Percentiles rank a stretch among this genome's conserved stretches.
Conservation (phyloP, 495 filamentous ascomycete genomes). For the Acidomyces sp. region DNA sequence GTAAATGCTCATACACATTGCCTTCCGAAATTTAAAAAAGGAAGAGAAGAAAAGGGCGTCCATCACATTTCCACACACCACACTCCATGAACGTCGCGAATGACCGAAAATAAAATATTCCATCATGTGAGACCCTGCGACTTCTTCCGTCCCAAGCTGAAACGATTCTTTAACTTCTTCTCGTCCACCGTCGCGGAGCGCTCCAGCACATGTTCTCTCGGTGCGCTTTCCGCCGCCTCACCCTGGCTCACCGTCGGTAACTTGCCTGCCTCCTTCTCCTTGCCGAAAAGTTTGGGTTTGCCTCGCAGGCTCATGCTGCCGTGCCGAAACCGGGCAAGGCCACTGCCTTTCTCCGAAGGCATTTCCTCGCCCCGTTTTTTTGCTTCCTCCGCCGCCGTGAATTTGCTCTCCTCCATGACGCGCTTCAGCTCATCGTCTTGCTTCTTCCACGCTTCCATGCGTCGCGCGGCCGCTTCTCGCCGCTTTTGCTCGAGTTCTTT, state of each 20-base stretch:
- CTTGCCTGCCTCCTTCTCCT: conserved; percentile 22
- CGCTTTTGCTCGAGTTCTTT: conserved; percentile 51
- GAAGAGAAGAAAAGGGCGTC: no score
- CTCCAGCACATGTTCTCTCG: no score
- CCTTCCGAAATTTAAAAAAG: no score
- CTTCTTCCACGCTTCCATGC: conserved; percentile 38
- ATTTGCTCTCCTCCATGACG: conserved; percentile 45
- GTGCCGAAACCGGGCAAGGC: conserved; percentile 41
- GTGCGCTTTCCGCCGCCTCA: neutral
- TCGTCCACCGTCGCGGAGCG: conserved; percentile 10
- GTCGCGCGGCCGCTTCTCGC: conserved; percentile 44
- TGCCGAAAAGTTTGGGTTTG: conserved; percentile 34
- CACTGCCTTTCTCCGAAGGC: conserved; percentile 18
- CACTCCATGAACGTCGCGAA: conserved; percentile 19
- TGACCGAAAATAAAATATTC: neutral
- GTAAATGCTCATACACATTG: no score
- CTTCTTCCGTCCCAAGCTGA: conserved; percentile 50
- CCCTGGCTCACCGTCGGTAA: conserved; percentile 5
- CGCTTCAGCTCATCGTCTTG: conserved; percentile 47
- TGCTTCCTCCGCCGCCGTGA: conserved; percentile 39
- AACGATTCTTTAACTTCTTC: conserved; percentile 31
- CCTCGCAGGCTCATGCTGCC: conserved; percentile 50
- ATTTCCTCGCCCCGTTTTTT: conserved; percentile 21
- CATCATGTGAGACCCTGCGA: conserved; percentile 7
- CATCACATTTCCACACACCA: conserved; percentile 23